Conservation (phyloP, 1,139 yeast species). For the Taiozyma sp. region DNA sequence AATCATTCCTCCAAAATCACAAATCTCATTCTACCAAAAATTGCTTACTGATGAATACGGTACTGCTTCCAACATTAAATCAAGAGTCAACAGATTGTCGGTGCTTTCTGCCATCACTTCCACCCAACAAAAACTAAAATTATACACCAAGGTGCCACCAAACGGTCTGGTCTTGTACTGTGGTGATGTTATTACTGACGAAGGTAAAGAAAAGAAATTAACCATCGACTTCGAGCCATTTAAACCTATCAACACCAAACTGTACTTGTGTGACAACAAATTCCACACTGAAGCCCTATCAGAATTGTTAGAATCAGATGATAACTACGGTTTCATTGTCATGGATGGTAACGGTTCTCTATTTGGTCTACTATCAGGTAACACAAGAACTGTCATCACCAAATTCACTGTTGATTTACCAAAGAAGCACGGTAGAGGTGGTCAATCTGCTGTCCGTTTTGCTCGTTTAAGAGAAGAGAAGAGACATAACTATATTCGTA, state of each 20-base stretch:
- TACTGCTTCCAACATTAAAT: slow-evolving; percentile 95
- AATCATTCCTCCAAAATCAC: slow-evolving; percentile 93
- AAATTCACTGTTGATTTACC: slow-evolving; percentile 97
- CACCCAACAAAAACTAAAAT: slow-evolving; percentile 91
- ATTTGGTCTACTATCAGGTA: slow-evolving; percentile 95
- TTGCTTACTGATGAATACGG: slow-evolving; percentile 98
- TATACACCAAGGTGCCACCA: slow-evolving; percentile 83
- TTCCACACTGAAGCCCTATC: slow-evolving; percentile 96
- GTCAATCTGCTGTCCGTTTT: slow-evolving; percentile 99
- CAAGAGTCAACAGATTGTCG: slow-evolving; percentile 92
- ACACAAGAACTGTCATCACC: slow-evolving; percentile 92
- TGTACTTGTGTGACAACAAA: slow-evolving; percentile 94
- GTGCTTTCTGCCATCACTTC: slow-evolving; percentile 96
- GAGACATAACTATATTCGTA: slow-evolving; percentile 96
- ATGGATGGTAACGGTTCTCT: slow-evolving; percentile 99
- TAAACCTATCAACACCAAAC: slow-evolving; percentile 95
- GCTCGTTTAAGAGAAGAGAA: slow-evolving; percentile 98
- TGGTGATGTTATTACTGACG: slow-evolving; percentile 96
- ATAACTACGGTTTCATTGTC: slow-evolving; percentile 91
- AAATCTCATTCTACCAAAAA: slow-evolving; percentile 80
- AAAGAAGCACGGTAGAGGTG: slow-evolving; percentile 99
- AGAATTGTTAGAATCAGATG: slow-evolving; percentile 91
- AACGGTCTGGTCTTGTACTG: slow-evolving; percentile 95
- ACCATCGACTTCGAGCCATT: slow-evolving; percentile 96
- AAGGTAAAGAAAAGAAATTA: slow-evolving; percentile 94